phyloP scores from a whole-genome alignment of 2,329 filamentous ascomycete genomes.

The Fusarium duplospermum region DNA sequence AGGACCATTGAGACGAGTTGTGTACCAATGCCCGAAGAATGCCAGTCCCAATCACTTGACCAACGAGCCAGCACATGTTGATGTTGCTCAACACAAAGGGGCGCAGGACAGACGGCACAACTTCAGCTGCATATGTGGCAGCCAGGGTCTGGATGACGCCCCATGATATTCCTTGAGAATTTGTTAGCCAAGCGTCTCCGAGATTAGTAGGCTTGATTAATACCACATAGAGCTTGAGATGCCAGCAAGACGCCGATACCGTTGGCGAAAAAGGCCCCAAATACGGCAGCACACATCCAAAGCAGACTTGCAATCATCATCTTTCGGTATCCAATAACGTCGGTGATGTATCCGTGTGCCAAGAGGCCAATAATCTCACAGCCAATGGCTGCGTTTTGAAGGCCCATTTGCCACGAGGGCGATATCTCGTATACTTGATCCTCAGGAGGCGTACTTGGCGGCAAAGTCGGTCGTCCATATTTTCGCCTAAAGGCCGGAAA shows the following conservation, averaged over 20 bases:
- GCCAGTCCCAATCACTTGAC: conserved; percentile 52
- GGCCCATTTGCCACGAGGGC: conserved; percentile 38
- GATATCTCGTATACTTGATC: conserved; percentile 51
- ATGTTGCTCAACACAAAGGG: conserved; percentile 53
- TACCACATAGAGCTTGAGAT: conserved; percentile 49
- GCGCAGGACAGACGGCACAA: conserved; percentile 46
- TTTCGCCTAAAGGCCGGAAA: conserved; percentile 36
- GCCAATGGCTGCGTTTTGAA: conserved; percentile 36
- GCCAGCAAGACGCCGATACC: conserved; percentile 48
- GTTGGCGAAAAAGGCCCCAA: conserved; percentile 52
- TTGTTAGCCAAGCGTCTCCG: background rate
- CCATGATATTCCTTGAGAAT: conserved; percentile 46
- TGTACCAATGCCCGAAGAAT: conserved; percentile 50
- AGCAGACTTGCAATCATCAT: conserved; percentile 53
- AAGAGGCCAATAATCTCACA: conserved; percentile 52
- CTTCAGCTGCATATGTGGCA: conserved; percentile 55
- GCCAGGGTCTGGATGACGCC: conserved; percentile 51
- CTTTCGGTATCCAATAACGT: conserved; percentile 52
- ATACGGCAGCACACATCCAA: conserved; percentile 52
- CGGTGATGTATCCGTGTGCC: conserved; percentile 54
- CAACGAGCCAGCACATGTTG: conserved; percentile 58
- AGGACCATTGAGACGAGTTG: conserved; percentile 44
- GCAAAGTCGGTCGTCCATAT: conserved; percentile 40
- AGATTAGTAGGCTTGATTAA: background rate
- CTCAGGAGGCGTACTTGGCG: conserved; percentile 24